phyloP scores from a whole-genome alignment of 768 basidiomycete species.

The Sutorius australiensis region DNA sequence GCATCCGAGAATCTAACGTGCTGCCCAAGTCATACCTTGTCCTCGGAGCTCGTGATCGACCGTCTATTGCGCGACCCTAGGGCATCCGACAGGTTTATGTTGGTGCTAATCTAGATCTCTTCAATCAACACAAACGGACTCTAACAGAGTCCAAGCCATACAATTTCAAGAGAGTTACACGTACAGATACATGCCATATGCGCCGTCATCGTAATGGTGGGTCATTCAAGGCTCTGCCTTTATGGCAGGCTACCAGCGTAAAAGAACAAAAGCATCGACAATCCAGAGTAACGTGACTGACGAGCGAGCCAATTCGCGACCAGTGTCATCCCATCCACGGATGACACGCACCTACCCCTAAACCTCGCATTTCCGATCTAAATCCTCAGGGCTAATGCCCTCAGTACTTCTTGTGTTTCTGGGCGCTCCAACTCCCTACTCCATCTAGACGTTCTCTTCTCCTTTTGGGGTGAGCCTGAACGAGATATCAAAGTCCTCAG shows the following conservation, averaged over 20 bases:
- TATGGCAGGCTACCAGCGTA: neutral
- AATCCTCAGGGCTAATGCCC: conserved; percentile 10
- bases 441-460: conserved; percentile 16
- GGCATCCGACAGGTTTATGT: neutral
- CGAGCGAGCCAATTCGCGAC: neutral
- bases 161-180: conserved; percentile 42
- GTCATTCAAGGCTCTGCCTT: neutral
- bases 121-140: too few relatives aligned
- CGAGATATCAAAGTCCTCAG: neutral
- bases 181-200: neutral
- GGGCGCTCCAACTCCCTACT: conserved; percentile 15
- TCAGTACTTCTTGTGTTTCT: conserved; percentile 24
- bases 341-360: neutral
- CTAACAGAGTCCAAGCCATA: conserved; percentile 30
- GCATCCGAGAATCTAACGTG: neutral
- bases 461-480: conserved; percentile 4
- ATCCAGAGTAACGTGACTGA: too few relatives aligned
- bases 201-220: neutral
- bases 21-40: neutral
- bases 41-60: neutral
- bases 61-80: neutral
- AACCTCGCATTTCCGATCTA: neutral
- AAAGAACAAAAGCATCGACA: neutral
- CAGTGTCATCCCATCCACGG: neutral
- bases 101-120: too few relatives aligned